Conservation (phyloP, 2,329 filamentous ascomycete species). For the Chalaropsis thielavioides region DNA sequence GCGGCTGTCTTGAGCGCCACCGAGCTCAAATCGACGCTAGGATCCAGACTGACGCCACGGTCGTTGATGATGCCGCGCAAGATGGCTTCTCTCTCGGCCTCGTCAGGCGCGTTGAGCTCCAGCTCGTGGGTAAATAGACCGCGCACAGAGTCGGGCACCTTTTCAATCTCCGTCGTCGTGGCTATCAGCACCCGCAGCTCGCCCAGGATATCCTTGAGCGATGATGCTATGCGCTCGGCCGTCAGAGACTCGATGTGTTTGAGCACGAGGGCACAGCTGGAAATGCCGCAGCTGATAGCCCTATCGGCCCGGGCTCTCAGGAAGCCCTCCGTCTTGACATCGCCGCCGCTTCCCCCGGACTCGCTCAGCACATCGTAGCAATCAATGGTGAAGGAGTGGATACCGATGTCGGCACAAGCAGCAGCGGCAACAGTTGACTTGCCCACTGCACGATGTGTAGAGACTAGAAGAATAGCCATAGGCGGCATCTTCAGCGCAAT, state of each 20-base stretch:
- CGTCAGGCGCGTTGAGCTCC: slow-evolving; percentile 84
- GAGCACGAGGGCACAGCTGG: slow-evolving; percentile 72
- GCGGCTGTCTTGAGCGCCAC: slow-evolving; percentile 93
- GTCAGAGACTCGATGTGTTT: slow-evolving; percentile 82
- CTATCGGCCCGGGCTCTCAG: slow-evolving; percentile 76
- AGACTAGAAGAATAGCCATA: slow-evolving; percentile 73
- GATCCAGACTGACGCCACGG: slow-evolving; percentile 59
- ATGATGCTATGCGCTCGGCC: slow-evolving; percentile 75
- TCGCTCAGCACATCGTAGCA: slow-evolving; percentile 92
- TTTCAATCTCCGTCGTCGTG: slow-evolving; percentile 89
- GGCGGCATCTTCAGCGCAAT: slow-evolving; percentile 79
- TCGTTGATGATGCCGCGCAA: slow-evolving; percentile 64
- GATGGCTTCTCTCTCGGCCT: slow-evolving; percentile 80
- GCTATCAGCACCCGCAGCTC: slow-evolving; percentile 73
- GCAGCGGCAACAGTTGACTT: slow-evolving; percentile 66
- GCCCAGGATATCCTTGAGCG: slow-evolving; percentile 70
- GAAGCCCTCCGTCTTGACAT: slow-evolving; percentile 88
- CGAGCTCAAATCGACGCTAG: slow-evolving; percentile 67
- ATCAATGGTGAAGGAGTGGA: slow-evolving; percentile 80
- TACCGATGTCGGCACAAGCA: slow-evolving; percentile 74
- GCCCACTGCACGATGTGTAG: slow-evolving; percentile 84
- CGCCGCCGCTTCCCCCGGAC: slow-evolving; percentile 41
- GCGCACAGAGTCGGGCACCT: slow-evolving; percentile 77
- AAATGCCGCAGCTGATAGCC: slow-evolving; percentile 73
- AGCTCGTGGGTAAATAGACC: slow-evolving; percentile 91